Conservation (phyloP, 495 filamentous ascomycete genomes). For the Hypoxylon cercidicola region DNA sequence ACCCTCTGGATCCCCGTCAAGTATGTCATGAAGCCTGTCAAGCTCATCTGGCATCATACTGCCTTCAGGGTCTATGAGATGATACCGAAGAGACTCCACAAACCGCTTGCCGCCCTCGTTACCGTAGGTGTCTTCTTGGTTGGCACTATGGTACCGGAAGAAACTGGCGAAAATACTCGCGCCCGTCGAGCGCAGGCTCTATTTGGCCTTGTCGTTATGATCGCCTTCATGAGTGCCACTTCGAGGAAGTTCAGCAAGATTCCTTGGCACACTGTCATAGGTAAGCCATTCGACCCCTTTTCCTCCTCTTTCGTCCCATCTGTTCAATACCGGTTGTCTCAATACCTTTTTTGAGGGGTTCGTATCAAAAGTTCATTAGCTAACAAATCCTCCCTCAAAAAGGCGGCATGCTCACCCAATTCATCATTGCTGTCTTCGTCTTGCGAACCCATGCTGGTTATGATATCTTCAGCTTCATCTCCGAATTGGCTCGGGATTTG, state of each 20-base stretch:
- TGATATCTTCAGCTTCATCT: slow-evolving; percentile 92
- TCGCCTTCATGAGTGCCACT: slow-evolving; percentile 71
- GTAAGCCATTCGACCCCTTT: slow-evolving; percentile 27
- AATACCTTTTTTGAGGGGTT: not conserved
- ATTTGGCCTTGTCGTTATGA: slow-evolving; percentile 80
- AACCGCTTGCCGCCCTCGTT: slow-evolving; percentile 66
- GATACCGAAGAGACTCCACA: slow-evolving; percentile 71
- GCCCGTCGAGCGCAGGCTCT: slow-evolving; percentile 81
- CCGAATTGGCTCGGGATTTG: slow-evolving; percentile 71
- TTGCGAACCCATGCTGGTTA: slow-evolving; percentile 77
- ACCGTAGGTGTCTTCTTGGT: slow-evolving; percentile 76
- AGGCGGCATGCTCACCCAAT: slow-evolving; percentile 84
- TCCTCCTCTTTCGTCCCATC: too few species aligned
- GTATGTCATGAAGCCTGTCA: slow-evolving; percentile 71
- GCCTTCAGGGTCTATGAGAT: slow-evolving; percentile 60
- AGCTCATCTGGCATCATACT: slow-evolving; percentile 72
- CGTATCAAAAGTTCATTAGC: slow-evolving; percentile 3
- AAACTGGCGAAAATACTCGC: slow-evolving; percentile 78
- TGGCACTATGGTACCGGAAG: slow-evolving; percentile 76
- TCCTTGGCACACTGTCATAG: slow-evolving; percentile 87
- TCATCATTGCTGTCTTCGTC: slow-evolving; percentile 88
- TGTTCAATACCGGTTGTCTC: not conserved
- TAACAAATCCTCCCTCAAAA: slow-evolving; percentile 48
- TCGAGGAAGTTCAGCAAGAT: slow-evolving; percentile 77
- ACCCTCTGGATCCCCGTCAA: slow-evolving; percentile 76